phyloP scores from a whole-genome alignment of 441 rosid species.

The Adansonia grandidieri region DNA sequence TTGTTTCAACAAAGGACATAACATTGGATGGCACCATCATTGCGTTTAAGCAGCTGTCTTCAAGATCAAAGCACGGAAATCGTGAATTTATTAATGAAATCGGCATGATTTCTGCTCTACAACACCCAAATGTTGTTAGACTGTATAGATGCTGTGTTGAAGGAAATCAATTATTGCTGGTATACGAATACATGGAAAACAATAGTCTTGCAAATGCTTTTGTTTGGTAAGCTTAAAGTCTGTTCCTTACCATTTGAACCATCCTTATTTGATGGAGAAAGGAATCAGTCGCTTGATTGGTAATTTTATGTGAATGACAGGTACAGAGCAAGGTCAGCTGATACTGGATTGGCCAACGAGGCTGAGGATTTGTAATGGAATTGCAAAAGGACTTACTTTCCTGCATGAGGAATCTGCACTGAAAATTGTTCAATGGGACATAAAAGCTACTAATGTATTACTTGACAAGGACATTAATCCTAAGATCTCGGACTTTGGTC shows the following conservation, averaged over 20 bases:
- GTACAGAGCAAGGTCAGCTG: constrained; percentile 32
- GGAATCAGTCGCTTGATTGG: constrained; percentile 2
- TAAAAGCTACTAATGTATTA: constrained; percentile 76
- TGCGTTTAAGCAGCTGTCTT: constrained; percentile 73
- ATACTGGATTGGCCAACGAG: constrained; percentile 76
- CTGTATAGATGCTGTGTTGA: constrained; percentile 55
- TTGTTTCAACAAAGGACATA: constrained; percentile 44
- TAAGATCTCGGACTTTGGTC: constrained; percentile 81
- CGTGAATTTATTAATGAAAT: constrained; percentile 72
- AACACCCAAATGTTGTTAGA: constrained; percentile 57
- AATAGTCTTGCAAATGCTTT: constrained; percentile 58
- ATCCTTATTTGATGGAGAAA: not conserved
- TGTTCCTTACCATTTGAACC: not conserved
- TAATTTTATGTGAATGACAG: constrained; percentile 21
- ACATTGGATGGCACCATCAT: constrained; percentile 49
- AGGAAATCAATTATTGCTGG: constrained; percentile 48
- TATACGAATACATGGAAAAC: constrained; percentile 60
- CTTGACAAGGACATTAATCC: constrained; percentile 66
- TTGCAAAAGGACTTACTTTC: constrained; percentile 74
- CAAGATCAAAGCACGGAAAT: constrained; percentile 70
- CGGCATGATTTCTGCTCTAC: constrained; percentile 62
- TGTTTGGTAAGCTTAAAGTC: constrained; percentile 47
- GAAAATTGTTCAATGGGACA: constrained; percentile 81
- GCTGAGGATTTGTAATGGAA: constrained; percentile 61
- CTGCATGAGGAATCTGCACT: constrained; percentile 74